Base-by-base conservation (phyloP, 2,329 filamentous ascomycete genomes). In the Erysiphe neolycopersici region DNA sequence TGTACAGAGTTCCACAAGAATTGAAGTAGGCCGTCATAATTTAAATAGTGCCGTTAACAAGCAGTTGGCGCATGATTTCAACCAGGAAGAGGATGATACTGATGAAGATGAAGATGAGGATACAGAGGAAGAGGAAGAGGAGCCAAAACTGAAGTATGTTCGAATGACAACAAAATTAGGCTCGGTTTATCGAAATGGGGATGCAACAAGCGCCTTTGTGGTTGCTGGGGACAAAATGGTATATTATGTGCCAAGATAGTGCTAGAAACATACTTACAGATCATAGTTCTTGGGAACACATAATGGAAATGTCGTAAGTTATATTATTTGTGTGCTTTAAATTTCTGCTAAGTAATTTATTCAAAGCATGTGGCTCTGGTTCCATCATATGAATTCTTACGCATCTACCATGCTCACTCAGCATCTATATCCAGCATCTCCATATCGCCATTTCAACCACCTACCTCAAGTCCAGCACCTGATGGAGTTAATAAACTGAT, bases 141-240 rank as follows among this genome's bases (percentile, higher is more conserved):
- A 95, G 60, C 91, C 89, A 26, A 79, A 77, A 55, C 71, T 98
- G 53, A 98, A 98, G 61, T 94, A 94, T 59, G 79, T 78, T 42
- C 78, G 83, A 41, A 62, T 95, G 51, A 95, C 89, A 8, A 77
- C 76, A 47, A 76, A 78, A 53, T 63, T 98, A 47, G 73, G 70
- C 22, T 65, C 78, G 38, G 71, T 94, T 31, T 98, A 98, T 62
- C 76, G 84, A 46, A 93, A 92, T 62, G 85, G 83, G 52, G 89
- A 98, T 68, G 82, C 84, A 52, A 94, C 87, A 22, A 94, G 85
- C 60, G 67, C 81, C 9, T 93, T 93, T 58, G 63, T 91, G 42
- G 82, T 92, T 42, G 80, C 80, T 36, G 87, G 87, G 43, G 87
- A 98, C 65, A 95, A 95, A 64, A 92, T 95, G 87, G 82, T 87